Evolutionary conservation across 345 rosid genomes (phyloP).

Genomic region (Rubroshorea leprosula): DNA sequence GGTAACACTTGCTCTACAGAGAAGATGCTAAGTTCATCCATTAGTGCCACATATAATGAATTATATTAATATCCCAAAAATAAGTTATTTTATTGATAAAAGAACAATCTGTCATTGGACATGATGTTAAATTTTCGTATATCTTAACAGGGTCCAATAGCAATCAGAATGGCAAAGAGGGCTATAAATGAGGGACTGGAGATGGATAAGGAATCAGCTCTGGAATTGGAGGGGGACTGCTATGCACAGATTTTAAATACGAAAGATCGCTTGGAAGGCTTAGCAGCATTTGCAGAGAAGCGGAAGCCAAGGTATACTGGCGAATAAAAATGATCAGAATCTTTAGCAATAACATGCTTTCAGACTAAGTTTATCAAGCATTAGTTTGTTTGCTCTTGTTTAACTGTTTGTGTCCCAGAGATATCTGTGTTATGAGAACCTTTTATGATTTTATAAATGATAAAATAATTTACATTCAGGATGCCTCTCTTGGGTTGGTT

Average conservation of each 20-base stretch:
- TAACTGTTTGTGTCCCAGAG: neutral
- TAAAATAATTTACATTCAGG: neutral
- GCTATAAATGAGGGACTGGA: constrained; percentile 72
- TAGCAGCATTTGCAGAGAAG: constrained; percentile 87
- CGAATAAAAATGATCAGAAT: constrained; percentile 19
- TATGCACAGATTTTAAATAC: constrained; percentile 53
- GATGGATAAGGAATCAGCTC: constrained; percentile 43
- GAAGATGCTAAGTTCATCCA: neutral
- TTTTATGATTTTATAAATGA: neutral
- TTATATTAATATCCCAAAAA: neutral
- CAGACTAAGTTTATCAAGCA: neutral
- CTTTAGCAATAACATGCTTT: neutral
- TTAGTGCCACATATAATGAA: too few species aligned
- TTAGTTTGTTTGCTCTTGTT: neutral
- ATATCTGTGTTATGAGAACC: neutral
- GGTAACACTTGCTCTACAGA: neutral
- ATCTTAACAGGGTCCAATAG: constrained; percentile 62
- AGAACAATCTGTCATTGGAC: neutral
- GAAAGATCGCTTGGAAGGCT: constrained; percentile 77
- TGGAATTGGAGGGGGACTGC: constrained; percentile 78
- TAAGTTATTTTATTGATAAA: neutral
- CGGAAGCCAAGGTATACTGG: constrained; percentile 71
- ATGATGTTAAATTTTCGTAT: neutral
- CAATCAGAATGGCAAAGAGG: constrained; percentile 73
- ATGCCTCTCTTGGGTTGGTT: neutral